phyloP scores from a whole-genome alignment of 2,329 filamentous ascomycete species.

The Ceratocystis alfenasii region DNA sequence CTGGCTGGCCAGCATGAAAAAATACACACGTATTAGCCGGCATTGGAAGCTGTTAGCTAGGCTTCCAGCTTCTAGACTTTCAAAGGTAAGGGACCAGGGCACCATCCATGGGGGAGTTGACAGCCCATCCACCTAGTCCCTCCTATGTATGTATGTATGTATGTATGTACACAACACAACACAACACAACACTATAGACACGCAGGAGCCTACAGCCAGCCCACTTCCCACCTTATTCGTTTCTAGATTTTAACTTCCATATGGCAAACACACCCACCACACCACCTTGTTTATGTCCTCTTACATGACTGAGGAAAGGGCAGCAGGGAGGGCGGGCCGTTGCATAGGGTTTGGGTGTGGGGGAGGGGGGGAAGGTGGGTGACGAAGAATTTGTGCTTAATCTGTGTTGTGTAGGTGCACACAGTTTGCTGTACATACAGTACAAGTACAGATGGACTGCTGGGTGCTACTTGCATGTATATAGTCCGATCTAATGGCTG shows the following conservation, averaged over 20 bases:
- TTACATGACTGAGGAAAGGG: not conserved
- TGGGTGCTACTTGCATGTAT: too few species aligned
- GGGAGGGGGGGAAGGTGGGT: not conserved
- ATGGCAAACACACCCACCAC: not conserved
- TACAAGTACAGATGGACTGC: too few species aligned
- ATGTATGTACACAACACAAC: not conserved
- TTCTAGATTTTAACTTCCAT: not conserved
- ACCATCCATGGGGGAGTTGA: slow-evolving; percentile 1
- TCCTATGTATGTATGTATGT: too few species aligned
- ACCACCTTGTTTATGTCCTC: not conserved
- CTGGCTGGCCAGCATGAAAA: not conserved
- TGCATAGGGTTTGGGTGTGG: not conserved
- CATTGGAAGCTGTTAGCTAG: not conserved
- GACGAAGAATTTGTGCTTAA: not conserved
- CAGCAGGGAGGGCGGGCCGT: not conserved
- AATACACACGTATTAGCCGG: not conserved
- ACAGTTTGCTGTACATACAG: not conserved
- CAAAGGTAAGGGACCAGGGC: slow-evolving; percentile 2
- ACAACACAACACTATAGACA: not conserved
- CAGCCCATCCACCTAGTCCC: not conserved
- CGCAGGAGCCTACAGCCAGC: not conserved
- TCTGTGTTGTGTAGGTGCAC: not conserved
- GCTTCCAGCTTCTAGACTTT: not conserved
- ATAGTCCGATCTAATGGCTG: not conserved
- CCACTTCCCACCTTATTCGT: not conserved